A percentile compares a stretch with the other conserved stretches of the same genome.
Evolutionary conservation across 306 rosid species (phyloP).

Genomic region (Medicago arabica): DNA sequence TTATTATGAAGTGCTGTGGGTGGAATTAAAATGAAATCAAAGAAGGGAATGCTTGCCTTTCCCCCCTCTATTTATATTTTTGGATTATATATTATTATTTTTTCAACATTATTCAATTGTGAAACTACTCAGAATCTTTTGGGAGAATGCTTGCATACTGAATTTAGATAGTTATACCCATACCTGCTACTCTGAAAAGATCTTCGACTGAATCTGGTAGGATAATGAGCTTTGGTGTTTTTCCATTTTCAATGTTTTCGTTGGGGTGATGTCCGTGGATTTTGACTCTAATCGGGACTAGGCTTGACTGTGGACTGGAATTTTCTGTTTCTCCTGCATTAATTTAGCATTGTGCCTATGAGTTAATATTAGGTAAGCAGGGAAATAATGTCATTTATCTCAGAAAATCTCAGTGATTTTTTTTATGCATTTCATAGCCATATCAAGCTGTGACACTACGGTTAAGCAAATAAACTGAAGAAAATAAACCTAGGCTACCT

Average conservation of each 20-base stretch:
- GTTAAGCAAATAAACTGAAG: background rate
- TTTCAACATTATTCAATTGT: slow-evolving; percentile 7
- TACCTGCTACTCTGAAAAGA: slow-evolving; percentile 77
- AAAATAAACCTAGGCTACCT: background rate
- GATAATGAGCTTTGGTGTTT: slow-evolving; percentile 62
- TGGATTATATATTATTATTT: background rate
- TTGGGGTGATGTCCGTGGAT: slow-evolving; percentile 74
- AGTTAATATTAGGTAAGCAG: slow-evolving; percentile 21
- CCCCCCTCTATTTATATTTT: background rate
- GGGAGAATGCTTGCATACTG: slow-evolving; percentile 40
- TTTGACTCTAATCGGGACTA: slow-evolving; percentile 58
- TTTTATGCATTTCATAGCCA: background rate
- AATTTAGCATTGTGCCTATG: slow-evolving; percentile 29
- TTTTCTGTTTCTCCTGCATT: slow-evolving; percentile 51
- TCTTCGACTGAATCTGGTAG: slow-evolving; percentile 78
- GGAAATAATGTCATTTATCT: slow-evolving; percentile 23
- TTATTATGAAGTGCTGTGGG: background rate
- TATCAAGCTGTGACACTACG: background rate
- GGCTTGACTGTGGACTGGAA: slow-evolving; percentile 44
- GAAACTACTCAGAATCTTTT: slow-evolving; percentile 25
- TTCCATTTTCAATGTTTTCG: slow-evolving; percentile 52
- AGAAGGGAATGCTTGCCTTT: background rate
- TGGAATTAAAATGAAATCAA: slow-evolving; percentile 30
- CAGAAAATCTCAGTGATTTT: background rate
- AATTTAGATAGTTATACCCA: slow-evolving; percentile 13